These are phyloP conservation scores for Amanita muscaria DNA, from an alignment of 768 basidiomycete genomes.

Conservation along the genomic window DNA sequence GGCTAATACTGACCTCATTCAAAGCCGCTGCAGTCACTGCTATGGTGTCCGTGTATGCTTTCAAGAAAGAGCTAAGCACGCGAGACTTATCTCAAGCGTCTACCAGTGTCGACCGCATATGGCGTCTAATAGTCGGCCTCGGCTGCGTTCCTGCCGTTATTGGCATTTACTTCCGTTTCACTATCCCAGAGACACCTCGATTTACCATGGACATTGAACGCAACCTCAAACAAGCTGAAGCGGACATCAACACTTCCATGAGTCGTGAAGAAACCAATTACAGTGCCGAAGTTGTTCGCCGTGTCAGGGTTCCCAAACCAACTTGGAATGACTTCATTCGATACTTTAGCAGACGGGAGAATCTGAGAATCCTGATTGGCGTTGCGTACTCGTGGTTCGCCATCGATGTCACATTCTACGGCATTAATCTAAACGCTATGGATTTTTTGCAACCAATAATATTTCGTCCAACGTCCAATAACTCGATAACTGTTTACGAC, in stretches of 20 bases:
- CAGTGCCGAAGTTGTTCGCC: constrained; percentile 53
- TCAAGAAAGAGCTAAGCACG: too few relatives aligned
- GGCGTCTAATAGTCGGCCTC: constrained; percentile 85
- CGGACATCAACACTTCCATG: constrained; percentile 67
- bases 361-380: constrained; percentile 73
- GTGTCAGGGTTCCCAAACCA: constrained; percentile 62
- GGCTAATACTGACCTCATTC: not conserved
- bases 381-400: constrained; percentile 85
- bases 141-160: constrained; percentile 75
- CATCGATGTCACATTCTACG: constrained; percentile 84
- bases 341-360: constrained; percentile 68
- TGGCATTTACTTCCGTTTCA: constrained; percentile 87
- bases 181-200: constrained; percentile 88
- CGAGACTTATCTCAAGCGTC: constrained; percentile 58
- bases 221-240: constrained; percentile 65
- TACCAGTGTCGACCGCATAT: constrained; percentile 76
- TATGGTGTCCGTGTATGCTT: constrained; percentile 26
- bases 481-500: constrained; percentile 35
- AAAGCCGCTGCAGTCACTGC: constrained; percentile 59
- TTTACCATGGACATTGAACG: constrained; percentile 89
- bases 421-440: constrained; percentile 75
- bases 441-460: constrained; percentile 70
- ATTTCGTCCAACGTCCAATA: too few relatives aligned
- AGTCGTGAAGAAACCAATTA: constrained; percentile 34
- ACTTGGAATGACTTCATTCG: constrained; percentile 53